These are phyloP conservation scores for Mycena filopes DNA, from an alignment of 768 basidiomycete species.

Conservation along the genomic window DNA sequence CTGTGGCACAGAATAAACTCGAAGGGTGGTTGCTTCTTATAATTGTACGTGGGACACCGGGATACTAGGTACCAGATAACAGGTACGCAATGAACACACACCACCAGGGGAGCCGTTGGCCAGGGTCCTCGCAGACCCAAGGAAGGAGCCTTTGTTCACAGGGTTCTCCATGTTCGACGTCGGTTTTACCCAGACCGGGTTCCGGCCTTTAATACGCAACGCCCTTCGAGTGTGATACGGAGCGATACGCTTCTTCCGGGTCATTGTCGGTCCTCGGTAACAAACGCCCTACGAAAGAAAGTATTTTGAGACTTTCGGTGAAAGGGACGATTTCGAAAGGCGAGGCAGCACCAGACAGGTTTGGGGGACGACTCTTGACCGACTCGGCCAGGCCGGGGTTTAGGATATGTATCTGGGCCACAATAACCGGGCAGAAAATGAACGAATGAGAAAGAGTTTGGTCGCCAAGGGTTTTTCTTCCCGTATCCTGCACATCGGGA, in stretches of 20 bases:
- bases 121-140: constrained; percentile 21
- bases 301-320: neutral
- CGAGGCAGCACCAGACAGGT: neutral
- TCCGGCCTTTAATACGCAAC: constrained; percentile 16
- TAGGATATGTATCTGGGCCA: too few species aligned
- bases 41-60: constrained; percentile 34
- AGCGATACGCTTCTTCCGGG: constrained; percentile 22
- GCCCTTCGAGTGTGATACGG: constrained; percentile 14
- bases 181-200: constrained; percentile 33
- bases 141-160: constrained; percentile 24
- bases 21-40: constrained; percentile 39
- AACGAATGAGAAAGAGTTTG: neutral
- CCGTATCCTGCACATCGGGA: constrained; percentile 26
- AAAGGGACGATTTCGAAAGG: neutral
- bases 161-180: constrained; percentile 14
- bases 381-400: too few species aligned
- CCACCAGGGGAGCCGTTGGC: constrained; percentile 17
- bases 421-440: constrained; percentile 1
- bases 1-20: constrained; percentile 24
- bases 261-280: constrained; percentile 26
- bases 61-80: constrained; percentile 23
- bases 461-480: constrained; percentile 9
- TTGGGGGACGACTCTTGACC: too few species aligned
- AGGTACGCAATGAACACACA: constrained; percentile 23
- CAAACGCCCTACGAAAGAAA: constrained; percentile 9